Percentiles rank a stretch among this genome's conserved stretches.
phyloP scores from a whole-genome alignment of 192 early-diverging fungal species.

The Coemansia asiatica region DNA sequence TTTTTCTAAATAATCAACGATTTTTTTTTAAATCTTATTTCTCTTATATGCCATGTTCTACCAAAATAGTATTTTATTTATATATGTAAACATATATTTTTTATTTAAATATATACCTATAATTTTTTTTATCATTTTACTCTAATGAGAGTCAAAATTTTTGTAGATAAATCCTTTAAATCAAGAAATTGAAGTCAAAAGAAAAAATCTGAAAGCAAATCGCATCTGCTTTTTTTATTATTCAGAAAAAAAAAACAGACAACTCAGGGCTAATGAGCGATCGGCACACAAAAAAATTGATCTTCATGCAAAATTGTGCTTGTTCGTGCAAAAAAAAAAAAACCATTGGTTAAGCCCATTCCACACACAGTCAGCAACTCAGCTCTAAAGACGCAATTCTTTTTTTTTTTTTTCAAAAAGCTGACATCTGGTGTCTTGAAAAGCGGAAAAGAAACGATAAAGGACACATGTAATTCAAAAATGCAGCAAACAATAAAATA shows the following conservation, averaged over 20 bases:
- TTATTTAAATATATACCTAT: background rate
- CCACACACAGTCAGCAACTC: background rate
- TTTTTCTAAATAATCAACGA: too few species aligned
- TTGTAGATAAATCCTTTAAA: too few species aligned
- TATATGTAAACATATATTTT: background rate
- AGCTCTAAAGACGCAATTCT: too few species aligned
- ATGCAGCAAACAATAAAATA: background rate
- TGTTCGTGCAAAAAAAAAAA: too few species aligned
- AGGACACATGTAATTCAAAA: too few species aligned
- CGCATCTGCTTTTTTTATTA: background rate
- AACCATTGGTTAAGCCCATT: background rate
- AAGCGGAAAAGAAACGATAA: background rate
- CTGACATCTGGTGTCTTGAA: too few species aligned
- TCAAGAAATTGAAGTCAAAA: too few species aligned
- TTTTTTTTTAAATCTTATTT: background rate
- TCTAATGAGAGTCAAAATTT: too few species aligned
- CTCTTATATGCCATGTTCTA: background rate
- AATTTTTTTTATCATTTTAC: conserved; percentile 4
- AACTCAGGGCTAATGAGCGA: too few species aligned
- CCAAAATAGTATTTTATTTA: background rate
- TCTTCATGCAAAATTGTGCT: background rate
- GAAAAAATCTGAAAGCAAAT: background rate
- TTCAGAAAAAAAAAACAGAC: too few species aligned
- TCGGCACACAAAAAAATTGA: too few species aligned
- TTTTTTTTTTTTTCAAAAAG: background rate